A percentile compares a stretch with the other conserved stretches of the same genome.
Conservation (phyloP, 139 green algal species). For the Chlorella sp. region DNA sequence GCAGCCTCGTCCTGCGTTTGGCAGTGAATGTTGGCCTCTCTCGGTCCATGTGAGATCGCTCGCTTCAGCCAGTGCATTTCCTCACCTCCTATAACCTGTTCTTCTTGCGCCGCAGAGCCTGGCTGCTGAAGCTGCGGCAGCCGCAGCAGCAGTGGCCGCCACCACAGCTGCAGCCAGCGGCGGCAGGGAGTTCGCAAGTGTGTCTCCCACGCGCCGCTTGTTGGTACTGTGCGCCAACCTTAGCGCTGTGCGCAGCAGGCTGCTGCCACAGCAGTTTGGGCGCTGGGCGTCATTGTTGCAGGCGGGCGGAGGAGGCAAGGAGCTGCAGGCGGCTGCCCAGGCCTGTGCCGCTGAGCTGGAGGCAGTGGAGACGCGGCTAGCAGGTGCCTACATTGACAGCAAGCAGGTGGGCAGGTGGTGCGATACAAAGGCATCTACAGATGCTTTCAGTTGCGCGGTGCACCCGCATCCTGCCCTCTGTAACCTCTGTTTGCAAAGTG, state of each 20-base stretch:
- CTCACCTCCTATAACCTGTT: too few relatives aligned
- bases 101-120: not conserved
- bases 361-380: not conserved
- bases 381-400: not conserved
- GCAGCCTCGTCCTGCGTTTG: too few relatives aligned
- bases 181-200: not conserved
- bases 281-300: conserved; percentile 3
- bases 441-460: not conserved
- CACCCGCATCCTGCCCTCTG: not conserved
- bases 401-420: conserved; percentile 17
- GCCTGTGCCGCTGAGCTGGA: conserved; percentile 16
- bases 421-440: too few relatives aligned
- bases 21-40: too few relatives aligned
- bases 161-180: not conserved
- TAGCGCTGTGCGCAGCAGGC: not conserved
- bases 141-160: not conserved
- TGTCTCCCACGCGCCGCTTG: conserved; percentile 6
- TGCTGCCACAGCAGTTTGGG: conserved; percentile 11
- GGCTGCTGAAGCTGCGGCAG: not conserved
- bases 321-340: conserved; percentile 15
- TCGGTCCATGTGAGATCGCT: too few relatives aligned
- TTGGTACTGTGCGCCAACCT: conserved; percentile 24
- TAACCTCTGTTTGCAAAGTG: not conserved
- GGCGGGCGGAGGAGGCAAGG: conserved; percentile 5
- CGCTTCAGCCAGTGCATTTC: too few relatives aligned